Conservation (phyloP, 164 flowering plant genomes). For the Stephania cephalantha region DNA sequence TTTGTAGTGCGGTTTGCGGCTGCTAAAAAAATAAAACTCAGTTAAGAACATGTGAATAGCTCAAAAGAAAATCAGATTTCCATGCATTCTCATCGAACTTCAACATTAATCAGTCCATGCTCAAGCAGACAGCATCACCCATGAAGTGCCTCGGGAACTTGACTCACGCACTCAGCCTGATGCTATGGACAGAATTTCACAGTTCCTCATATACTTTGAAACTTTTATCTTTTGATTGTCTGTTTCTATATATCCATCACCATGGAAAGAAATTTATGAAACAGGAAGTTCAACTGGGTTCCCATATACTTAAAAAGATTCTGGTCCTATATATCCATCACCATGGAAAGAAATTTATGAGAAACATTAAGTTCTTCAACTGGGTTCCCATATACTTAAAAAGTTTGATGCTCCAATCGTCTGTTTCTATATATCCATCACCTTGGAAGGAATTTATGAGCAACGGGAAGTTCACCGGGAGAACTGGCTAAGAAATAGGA, state of each 20-base stretch:
- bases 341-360: not conserved
- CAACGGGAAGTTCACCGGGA: not conserved
- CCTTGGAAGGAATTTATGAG: not conserved
- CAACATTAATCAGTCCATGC: not conserved
- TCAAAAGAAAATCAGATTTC: not conserved
- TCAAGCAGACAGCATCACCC: too few species aligned
- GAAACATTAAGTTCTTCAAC: too few species aligned
- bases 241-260: not conserved
- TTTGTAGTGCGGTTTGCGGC: constrained; percentile 36
- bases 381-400: not conserved
- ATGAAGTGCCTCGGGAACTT: too few species aligned
- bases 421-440: not conserved
- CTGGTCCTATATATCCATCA: not conserved
- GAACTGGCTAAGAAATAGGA: not conserved
- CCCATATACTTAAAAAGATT: not conserved
- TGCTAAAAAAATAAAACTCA: constrained; percentile 14
- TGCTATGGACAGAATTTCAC: not conserved
- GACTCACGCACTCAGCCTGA: too few species aligned
- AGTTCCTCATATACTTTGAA: not conserved
- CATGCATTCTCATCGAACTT: not conserved
- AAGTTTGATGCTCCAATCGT: not conserved
- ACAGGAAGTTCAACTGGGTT: not conserved
- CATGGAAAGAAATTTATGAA: not conserved
- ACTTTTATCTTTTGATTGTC: not conserved
- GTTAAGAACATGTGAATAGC: not conserved